Conservation (phyloP, 1,284 basidiomycete species). For the Cutaneotrichosporon sp. region DNA sequence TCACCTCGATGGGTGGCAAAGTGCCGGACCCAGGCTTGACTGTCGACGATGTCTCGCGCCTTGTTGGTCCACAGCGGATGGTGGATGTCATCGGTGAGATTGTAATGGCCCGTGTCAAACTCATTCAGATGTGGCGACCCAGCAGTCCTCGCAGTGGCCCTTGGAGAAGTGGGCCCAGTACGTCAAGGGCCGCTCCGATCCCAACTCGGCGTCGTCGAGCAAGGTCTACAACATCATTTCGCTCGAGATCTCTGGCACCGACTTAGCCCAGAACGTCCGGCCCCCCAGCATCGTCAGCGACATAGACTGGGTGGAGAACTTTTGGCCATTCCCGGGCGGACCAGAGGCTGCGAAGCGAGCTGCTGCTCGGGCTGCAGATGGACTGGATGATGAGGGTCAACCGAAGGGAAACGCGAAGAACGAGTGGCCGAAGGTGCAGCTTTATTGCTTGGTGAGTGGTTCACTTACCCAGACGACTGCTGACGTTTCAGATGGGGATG, state of each 20-base stretch:
- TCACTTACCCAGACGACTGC: background rate
- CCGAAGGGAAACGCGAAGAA: conserved; percentile 16
- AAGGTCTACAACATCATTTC: conserved; percentile 90
- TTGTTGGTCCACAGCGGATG: conserved; percentile 72
- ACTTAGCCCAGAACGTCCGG: conserved; percentile 69
- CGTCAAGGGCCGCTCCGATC: conserved; percentile 53
- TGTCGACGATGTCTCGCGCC: conserved; percentile 69
- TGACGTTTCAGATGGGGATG: conserved; percentile 58
- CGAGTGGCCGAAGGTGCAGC: conserved; percentile 85
- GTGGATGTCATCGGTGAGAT: conserved; percentile 83
- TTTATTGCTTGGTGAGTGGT: conserved; percentile 89
- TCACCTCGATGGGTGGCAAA: conserved; percentile 47
- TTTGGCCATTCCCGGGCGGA: conserved; percentile 64
- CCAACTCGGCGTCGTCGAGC: conserved; percentile 17
- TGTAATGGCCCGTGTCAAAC: background rate
- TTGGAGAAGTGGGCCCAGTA: conserved; percentile 88
- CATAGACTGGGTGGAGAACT: conserved; percentile 94
- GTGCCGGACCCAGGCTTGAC: conserved; percentile 43
- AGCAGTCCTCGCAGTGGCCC: conserved; percentile 78
- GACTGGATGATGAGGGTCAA: background rate
- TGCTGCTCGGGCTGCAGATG: background rate
- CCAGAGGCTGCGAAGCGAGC: conserved; percentile 26
- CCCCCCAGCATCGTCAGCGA: conserved; percentile 84
- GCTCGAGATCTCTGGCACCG: conserved; percentile 76
- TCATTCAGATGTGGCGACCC: conserved; percentile 71